Conservation (phyloP, 306 rosid species). For the Hippophae rhamnoides region DNA sequence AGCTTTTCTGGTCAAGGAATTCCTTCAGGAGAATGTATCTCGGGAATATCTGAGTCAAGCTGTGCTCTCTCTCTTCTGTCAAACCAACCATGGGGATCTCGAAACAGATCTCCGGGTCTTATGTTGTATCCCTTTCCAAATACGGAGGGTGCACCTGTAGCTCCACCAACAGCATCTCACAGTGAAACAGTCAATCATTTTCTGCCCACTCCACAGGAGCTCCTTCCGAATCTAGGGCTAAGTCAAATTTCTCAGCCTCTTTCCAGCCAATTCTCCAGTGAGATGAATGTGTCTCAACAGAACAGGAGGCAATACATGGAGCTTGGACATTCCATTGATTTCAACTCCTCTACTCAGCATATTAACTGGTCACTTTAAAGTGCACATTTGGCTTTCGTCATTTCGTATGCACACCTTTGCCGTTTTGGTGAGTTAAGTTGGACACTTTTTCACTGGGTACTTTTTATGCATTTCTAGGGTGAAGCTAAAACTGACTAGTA, state of each 20-base stretch:
- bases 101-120: constrained; percentile 47
- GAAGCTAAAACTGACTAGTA: no score
- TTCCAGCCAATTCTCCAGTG: constrained; percentile 32
- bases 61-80: constrained; percentile 99
- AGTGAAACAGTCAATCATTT: constrained; percentile 38
- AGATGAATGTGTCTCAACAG: constrained; percentile 43
- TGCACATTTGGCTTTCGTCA: no score
- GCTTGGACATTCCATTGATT: constrained; percentile 40
- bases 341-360: constrained; percentile 39
- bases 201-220: constrained; percentile 36
- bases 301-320: constrained; percentile 70
- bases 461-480: no score
- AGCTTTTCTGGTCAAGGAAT: constrained; percentile 41
- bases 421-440: no score
- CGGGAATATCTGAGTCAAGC: constrained; percentile 60
- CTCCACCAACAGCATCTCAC: constrained; percentile 42
- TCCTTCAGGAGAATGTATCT: constrained; percentile 57
- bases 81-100: constrained; percentile 75
- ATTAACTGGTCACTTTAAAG: constrained; percentile 67
- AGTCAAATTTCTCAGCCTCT: constrained; percentile 59
- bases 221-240: constrained; percentile 48
- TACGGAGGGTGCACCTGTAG: constrained; percentile 47
- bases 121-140: constrained; percentile 43
- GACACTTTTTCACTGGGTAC: no score
- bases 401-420: no score